These are phyloP conservation scores for Asterochloris erici DNA, from an alignment of 139 green algal genomes.

Conservation along the genomic window DNA sequence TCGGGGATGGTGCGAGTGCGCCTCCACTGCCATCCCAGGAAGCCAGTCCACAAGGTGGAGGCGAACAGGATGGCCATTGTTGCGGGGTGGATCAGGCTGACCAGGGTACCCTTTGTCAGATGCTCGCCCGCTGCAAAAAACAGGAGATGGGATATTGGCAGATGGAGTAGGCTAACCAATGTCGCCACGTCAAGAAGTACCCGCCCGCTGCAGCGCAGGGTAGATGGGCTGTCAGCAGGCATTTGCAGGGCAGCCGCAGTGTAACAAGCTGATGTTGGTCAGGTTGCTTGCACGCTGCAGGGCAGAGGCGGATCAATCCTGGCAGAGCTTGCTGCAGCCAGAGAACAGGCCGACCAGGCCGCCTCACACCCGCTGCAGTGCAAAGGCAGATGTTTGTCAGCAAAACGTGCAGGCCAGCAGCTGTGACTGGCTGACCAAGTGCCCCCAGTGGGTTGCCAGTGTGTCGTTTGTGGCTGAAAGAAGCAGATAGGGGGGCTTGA, in stretches of 20 bases:
- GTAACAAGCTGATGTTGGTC: background rate
- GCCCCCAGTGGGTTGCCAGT: too few relatives aligned
- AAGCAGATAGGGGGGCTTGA: too few relatives aligned
- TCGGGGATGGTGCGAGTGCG: slow-evolving; percentile 51
- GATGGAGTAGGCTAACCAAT: background rate
- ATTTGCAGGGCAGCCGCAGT: slow-evolving; percentile 1
- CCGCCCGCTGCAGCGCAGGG: background rate
- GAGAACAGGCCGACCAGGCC: background rate
- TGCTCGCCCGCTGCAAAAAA: background rate
- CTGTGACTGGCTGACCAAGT: too few relatives aligned
- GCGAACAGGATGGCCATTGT: slow-evolving; percentile 83
- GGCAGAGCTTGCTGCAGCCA: background rate
- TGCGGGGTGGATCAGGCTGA: slow-evolving; percentile 73
- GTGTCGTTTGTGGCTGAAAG: too few relatives aligned
- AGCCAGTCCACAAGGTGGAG: slow-evolving; percentile 79
- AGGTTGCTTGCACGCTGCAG: background rate
- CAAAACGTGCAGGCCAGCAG: too few relatives aligned
- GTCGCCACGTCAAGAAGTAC: background rate
- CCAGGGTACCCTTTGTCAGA: slow-evolving; percentile 2
- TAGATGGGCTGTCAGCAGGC: too few relatives aligned
- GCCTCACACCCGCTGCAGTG: too few relatives aligned
- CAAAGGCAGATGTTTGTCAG: too few relatives aligned
- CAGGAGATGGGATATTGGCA: background rate
- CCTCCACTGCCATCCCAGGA: slow-evolving; percentile 87
- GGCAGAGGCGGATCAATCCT: background rate